A percentile compares a stretch with the other conserved stretches of the same genome.
Evolutionary conservation across 306 rosid species (phyloP).

Genomic region (Carpinus viminea): DNA sequence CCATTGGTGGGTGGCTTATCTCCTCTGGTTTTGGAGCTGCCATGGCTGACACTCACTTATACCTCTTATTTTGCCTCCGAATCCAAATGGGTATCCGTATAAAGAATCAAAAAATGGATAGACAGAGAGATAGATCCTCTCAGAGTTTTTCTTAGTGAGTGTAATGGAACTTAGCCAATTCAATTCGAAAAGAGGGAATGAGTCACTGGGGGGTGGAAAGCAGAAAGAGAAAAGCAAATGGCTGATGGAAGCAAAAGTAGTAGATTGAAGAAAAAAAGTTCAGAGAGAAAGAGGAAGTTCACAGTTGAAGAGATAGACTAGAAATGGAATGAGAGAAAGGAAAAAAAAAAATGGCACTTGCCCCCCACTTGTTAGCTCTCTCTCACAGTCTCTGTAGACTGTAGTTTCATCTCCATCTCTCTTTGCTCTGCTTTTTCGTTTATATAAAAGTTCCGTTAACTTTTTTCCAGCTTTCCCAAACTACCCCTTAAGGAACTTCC

Average conservation of each 20-base stretch:
- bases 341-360: slow-evolving; percentile 35
- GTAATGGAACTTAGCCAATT: background rate
- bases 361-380: slow-evolving; percentile 38
- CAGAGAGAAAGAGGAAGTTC: slow-evolving; percentile 30
- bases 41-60: slow-evolving; percentile 47
- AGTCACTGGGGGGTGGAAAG: slow-evolving; percentile 30
- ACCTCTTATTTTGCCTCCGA: slow-evolving; percentile 25
- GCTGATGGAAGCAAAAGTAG: slow-evolving; percentile 31
- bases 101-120: slow-evolving; percentile 19
- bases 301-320: slow-evolving; percentile 22
- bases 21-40: slow-evolving; percentile 79
- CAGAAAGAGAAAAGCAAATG: slow-evolving; percentile 27
- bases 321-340: slow-evolving; percentile 34
- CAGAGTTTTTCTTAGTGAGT: background rate
- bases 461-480: slow-evolving; percentile 44
- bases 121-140: slow-evolving; percentile 15
- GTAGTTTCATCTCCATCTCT: background rate
- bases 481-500: slow-evolving; percentile 75
- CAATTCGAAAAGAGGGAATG: background rate
- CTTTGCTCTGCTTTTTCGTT: slow-evolving; percentile 30
- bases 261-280: background rate
- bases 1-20: slow-evolving; percentile 87
- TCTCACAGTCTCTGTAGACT: background rate
- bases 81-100: slow-evolving; percentile 30
- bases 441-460: slow-evolving; percentile 64